Conservation (phyloP, 805 yeast species). For the Cyberlindnera veronae region DNA sequence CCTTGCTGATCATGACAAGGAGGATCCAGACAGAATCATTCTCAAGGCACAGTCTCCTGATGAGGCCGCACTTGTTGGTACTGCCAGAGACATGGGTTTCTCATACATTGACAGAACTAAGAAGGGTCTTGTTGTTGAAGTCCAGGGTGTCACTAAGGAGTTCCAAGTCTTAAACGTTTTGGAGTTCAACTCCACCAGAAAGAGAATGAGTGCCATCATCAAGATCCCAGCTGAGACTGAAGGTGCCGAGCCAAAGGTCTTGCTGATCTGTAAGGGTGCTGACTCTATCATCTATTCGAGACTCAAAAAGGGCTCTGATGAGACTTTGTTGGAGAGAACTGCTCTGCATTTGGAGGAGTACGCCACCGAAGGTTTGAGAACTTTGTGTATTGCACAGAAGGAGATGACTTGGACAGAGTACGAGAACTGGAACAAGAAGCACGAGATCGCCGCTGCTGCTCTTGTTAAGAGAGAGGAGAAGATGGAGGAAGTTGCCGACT, state of each 20-base stretch:
- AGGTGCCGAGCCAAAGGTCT: conserved; percentile 50
- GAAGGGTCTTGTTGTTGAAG: conserved; percentile 60
- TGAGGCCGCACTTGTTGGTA: conserved; percentile 80
- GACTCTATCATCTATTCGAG: conserved; percentile 76
- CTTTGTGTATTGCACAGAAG: conserved; percentile 72
- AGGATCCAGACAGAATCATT: conserved; percentile 50
- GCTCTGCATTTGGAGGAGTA: conserved; percentile 70
- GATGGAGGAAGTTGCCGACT: conserved; percentile 70
- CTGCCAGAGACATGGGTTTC: conserved; percentile 77
- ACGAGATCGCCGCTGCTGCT: conserved; percentile 63
- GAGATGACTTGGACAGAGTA: conserved; percentile 60
- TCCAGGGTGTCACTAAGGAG: conserved; percentile 68
- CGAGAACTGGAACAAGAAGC: conserved; percentile 56
- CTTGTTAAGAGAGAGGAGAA: conserved; percentile 63
- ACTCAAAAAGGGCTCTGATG: conserved; percentile 42
- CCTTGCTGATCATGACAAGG: conserved; percentile 61
- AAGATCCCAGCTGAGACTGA: conserved; percentile 37
- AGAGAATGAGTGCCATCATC: conserved; percentile 81
- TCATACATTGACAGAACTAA: conserved; percentile 63
- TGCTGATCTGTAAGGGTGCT: conserved; percentile 80
- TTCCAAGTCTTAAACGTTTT: conserved; percentile 67
- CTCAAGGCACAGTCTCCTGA: conserved; percentile 83
- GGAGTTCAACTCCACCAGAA: conserved; percentile 81
- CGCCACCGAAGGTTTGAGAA: conserved; percentile 81
- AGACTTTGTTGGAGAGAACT: conserved; percentile 51